phyloP scores from a whole-genome alignment of 1,284 basidiomycete genomes.

The Puccinia polysora region DNA sequence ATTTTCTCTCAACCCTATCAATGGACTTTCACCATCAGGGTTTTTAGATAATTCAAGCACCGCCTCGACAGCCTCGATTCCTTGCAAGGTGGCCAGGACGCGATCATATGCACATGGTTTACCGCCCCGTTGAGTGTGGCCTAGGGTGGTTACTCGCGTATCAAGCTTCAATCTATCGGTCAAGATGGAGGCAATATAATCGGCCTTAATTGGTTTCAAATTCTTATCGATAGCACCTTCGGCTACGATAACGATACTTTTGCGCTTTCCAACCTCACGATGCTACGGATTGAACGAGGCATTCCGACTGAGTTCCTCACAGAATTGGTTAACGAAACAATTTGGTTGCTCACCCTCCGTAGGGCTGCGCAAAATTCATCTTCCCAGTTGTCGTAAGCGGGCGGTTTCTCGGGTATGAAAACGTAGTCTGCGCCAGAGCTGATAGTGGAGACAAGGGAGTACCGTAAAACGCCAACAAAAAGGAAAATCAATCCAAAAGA shows the following conservation, averaged over 20 bases:
- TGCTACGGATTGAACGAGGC: constrained; percentile 59
- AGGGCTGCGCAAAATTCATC: constrained; percentile 86
- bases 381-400: constrained; percentile 74
- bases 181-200: constrained; percentile 84
- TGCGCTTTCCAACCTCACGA: constrained; percentile 85
- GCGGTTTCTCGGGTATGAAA: constrained; percentile 92
- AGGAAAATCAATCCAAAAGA: background rate
- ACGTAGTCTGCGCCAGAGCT: constrained; percentile 93
- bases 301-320: constrained; percentile 1
- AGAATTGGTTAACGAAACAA: constrained; percentile 3
- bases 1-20: constrained; percentile 94
- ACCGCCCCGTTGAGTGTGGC: constrained; percentile 94
- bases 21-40: constrained; percentile 64
- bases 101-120: constrained; percentile 87
- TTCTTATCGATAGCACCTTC: constrained; percentile 86
- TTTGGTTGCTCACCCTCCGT: constrained; percentile 60
- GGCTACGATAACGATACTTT: constrained; percentile 96
- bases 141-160: constrained; percentile 94
- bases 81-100: constrained; percentile 88
- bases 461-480: background rate
- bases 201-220: constrained; percentile 82
- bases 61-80: constrained; percentile 84
- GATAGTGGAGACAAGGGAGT: background rate
- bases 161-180: constrained; percentile 82
- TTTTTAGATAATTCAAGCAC: constrained; percentile 76